A percentile compares a stretch with the other conserved stretches of the same genome.
Conservation (phyloP, 352 stramenopile genomes). For the Globisporangium viniferum region DNA sequence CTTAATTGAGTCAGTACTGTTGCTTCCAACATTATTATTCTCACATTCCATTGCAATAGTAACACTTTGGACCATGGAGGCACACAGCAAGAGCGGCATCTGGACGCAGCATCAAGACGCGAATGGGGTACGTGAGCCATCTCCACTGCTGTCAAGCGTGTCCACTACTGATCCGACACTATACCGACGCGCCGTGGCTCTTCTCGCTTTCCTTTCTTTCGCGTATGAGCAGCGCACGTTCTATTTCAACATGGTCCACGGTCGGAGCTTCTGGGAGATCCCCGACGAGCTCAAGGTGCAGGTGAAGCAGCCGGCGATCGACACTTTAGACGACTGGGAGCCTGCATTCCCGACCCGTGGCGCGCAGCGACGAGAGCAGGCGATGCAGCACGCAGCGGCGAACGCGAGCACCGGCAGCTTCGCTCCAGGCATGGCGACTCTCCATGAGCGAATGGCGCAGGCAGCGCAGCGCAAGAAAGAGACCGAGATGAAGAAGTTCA, state of each 20-base stretch:
- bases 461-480: slow-evolving; percentile 56
- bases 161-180: not conserved
- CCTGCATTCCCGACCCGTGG: slow-evolving; percentile 15
- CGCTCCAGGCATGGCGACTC: slow-evolving; percentile 17
- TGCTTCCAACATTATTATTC: too few relatives aligned
- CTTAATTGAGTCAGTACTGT: not conserved
- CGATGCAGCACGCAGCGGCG: slow-evolving; percentile 23
- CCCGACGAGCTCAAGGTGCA: slow-evolving; percentile 44
- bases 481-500: slow-evolving; percentile 30
- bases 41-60: not conserved
- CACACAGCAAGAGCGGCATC: slow-evolving; percentile 44
- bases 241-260: slow-evolving; percentile 78
- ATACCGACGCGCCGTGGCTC: not conserved
- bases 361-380: slow-evolving; percentile 32
- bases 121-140: slow-evolving; percentile 35
- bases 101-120: slow-evolving; percentile 75
- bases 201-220: not conserved
- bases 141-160: not conserved
- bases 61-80: slow-evolving; percentile 15
- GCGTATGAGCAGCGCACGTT: slow-evolving; percentile 47
- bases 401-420: slow-evolving; percentile 7
- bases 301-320: slow-evolving; percentile 44
- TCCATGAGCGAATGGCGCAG: slow-evolving; percentile 63
- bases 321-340: slow-evolving; percentile 49
- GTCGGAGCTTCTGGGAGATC: slow-evolving; percentile 75